Evolutionary conservation across 306 rosid genomes (phyloP).

Genomic region (Abrus pulchellus): DNA sequence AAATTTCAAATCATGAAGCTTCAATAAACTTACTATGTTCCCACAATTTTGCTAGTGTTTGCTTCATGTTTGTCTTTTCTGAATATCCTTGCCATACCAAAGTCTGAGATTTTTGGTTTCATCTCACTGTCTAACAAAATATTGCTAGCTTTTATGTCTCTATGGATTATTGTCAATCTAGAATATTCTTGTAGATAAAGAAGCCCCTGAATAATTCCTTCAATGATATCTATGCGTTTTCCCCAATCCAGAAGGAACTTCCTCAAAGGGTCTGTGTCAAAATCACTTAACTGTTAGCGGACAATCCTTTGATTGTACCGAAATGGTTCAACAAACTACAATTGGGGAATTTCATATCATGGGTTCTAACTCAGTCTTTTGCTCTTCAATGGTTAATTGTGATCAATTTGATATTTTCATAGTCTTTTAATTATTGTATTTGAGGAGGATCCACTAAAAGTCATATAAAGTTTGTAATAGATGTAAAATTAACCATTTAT

Average conservation of each 20-base stretch:
- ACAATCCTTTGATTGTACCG: background rate
- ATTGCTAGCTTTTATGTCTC: constrained; percentile 54
- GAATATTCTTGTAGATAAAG: constrained; percentile 57
- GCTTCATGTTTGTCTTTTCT: constrained; percentile 45
- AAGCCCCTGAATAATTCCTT: constrained; percentile 56
- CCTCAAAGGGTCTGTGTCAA: constrained; percentile 39
- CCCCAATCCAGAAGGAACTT: constrained; percentile 41
- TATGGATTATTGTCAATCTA: constrained; percentile 45
- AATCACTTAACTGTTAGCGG: background rate
- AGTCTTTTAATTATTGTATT: background rate
- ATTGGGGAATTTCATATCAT: background rate
- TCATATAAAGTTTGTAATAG: no score
- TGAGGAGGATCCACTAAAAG: background rate
- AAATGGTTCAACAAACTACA: background rate
- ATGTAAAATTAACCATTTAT: no score
- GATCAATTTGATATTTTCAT: background rate
- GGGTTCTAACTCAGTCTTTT: background rate
- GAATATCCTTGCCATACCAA: constrained; percentile 53
- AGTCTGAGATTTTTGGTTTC: constrained; percentile 57
- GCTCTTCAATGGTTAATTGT: background rate
- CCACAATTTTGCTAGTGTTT: constrained; percentile 52
- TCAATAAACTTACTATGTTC: constrained; percentile 49
- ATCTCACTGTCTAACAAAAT: constrained; percentile 44
- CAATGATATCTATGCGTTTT: constrained; percentile 45
- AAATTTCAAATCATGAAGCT: background rate